Evolutionary conservation across 2,329 filamentous ascomycete genomes (phyloP).

Genomic region (Stagonosporopsis cucurbitacearum): DNA sequence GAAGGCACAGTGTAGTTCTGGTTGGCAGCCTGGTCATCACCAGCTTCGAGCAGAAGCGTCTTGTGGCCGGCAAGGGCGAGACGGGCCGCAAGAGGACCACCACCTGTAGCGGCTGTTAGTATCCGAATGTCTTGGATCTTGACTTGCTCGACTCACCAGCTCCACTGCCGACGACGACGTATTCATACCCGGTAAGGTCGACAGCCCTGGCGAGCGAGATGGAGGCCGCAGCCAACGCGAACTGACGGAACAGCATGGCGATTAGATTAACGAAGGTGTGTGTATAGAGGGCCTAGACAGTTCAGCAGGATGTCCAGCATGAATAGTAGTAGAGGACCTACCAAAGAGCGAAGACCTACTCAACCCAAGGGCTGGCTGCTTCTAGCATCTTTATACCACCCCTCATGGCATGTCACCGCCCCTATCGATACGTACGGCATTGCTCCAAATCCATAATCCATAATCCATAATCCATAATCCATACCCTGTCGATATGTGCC

Average conservation of each 20-base stretch:
- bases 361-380: neutral
- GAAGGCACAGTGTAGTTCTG: slow-evolving; percentile 63
- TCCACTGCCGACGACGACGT: slow-evolving; percentile 65
- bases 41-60: slow-evolving; percentile 67
- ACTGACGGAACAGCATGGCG: slow-evolving; percentile 31
- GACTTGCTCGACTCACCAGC: slow-evolving; percentile 25
- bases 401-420: slow-evolving; percentile 7
- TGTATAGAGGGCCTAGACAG: slow-evolving; percentile 14
- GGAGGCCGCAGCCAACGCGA: slow-evolving; percentile 29
- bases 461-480: too few species aligned
- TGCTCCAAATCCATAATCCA: slow-evolving; percentile 5
- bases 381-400: slow-evolving; percentile 15
- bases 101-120: slow-evolving; percentile 17
- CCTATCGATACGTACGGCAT: slow-evolving; percentile 3
- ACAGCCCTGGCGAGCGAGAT: slow-evolving; percentile 34
- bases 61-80: slow-evolving; percentile 66
- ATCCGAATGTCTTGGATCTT: too few species aligned
- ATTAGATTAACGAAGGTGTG: slow-evolving; percentile 11
- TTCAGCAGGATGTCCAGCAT: slow-evolving; percentile 13
- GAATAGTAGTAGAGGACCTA: slow-evolving; percentile 4
- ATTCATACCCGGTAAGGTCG: slow-evolving; percentile 60
- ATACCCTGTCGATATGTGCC: neutral
- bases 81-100: slow-evolving; percentile 54
- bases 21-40: slow-evolving; percentile 62
- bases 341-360: slow-evolving; percentile 18